phyloP scores from a whole-genome alignment of 345 rosid genomes.

The Citropsis articulata region DNA sequence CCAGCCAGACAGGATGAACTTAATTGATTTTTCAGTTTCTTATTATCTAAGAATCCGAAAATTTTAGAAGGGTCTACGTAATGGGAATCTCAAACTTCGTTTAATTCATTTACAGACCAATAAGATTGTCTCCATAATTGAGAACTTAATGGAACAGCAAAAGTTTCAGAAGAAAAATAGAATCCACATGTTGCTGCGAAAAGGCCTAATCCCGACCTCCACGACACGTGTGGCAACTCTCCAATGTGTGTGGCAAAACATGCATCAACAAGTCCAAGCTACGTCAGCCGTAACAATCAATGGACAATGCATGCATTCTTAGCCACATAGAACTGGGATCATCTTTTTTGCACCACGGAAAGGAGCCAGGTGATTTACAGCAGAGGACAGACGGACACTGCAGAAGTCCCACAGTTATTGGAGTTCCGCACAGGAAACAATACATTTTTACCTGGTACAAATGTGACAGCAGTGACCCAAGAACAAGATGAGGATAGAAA shows the following conservation, averaged over 20 bases:
- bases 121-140: not conserved
- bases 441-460: slow-evolving; percentile 19
- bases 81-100: not conserved
- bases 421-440: not conserved
- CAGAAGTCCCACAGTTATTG: not conserved
- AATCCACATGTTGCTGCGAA: not conserved
- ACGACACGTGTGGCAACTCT: not conserved
- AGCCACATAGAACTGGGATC: not conserved
- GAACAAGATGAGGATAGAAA: not conserved
- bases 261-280: slow-evolving; percentile 18
- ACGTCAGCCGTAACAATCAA: slow-evolving; percentile 25
- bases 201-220: not conserved
- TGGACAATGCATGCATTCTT: slow-evolving; percentile 20
- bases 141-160: not conserved
- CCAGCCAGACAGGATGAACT: not conserved
- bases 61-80: not conserved
- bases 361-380: slow-evolving; percentile 11
- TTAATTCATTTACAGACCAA: not conserved
- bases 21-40: too few species aligned
- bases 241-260: slow-evolving; percentile 18
- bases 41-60: not conserved
- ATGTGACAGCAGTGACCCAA: not conserved
- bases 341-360: slow-evolving; percentile 7
- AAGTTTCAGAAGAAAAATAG: too few species aligned
- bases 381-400: not conserved